These are phyloP conservation scores for Fraxinus xanthoxyloides DNA, from an alignment of 305 asterid genomes.

Conservation along the genomic window DNA sequence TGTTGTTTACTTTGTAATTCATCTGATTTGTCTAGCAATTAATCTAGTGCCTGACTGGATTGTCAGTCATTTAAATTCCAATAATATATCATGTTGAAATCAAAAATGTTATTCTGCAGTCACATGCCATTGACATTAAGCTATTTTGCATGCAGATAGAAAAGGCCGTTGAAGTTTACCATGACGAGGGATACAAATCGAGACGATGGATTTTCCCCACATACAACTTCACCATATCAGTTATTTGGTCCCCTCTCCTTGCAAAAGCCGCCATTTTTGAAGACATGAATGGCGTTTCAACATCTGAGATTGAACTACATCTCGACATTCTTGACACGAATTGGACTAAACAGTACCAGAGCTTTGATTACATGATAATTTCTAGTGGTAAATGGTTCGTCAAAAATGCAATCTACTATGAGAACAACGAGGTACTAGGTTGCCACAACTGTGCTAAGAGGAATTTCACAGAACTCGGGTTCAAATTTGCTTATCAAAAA, in stretches of 20 bases:
- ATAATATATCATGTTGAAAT: neutral
- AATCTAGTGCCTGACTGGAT: neutral
- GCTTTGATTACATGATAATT: conserved; percentile 56
- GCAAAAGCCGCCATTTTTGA: conserved; percentile 63
- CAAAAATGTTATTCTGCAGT: neutral
- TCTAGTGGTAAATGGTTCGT: conserved; percentile 78
- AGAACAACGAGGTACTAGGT: conserved; percentile 46
- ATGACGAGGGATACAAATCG: conserved; percentile 46
- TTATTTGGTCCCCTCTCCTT: conserved; percentile 86
- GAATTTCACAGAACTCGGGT: conserved; percentile 62
- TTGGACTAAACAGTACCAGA: conserved; percentile 55
- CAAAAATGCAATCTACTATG: conserved; percentile 60
- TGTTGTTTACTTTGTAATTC: neutral
- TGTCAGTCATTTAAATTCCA: neutral
- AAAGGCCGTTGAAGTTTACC: conserved; percentile 55
- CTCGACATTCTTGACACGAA: conserved; percentile 64
- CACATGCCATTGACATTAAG: neutral
- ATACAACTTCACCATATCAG: conserved; percentile 60
- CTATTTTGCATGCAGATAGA: conserved; percentile 46
- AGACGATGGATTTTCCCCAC: conserved; percentile 70
- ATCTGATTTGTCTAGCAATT: neutral
- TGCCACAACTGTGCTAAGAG: conserved; percentile 67
- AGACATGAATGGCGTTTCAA: conserved; percentile 49
- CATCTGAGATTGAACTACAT: conserved; percentile 64
- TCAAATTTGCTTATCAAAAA: conserved; percentile 49